Percentiles rank a stretch among this genome's conserved stretches.
Evolutionary conservation across 768 basidiomycete species (phyloP).

Genomic region (Amanita fuliginea): DNA sequence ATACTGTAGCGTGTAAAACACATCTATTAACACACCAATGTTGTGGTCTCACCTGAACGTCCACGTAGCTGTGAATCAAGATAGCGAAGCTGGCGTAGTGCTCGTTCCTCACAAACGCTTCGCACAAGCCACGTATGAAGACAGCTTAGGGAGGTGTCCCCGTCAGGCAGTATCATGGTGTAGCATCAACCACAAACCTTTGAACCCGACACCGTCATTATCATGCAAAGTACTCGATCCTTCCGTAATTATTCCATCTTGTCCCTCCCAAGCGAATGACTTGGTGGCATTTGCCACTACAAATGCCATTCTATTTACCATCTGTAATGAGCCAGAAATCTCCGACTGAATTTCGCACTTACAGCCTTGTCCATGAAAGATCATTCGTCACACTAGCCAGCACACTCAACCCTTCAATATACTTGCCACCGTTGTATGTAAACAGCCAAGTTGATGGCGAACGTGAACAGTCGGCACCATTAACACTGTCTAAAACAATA

Average conservation of each 20-base stretch:
- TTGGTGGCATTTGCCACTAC: conserved; percentile 22
- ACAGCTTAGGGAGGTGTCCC: conserved; percentile 14
- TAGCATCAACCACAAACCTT: conserved; percentile 21
- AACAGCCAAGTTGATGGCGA: conserved; percentile 36
- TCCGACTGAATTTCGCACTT: conserved; percentile 8
- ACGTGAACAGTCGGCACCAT: conserved; percentile 34
- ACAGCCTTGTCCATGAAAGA: conserved; percentile 29
- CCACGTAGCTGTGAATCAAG: conserved; percentile 36
- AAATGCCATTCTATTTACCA: background rate
- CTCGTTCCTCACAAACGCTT: conserved; percentile 30
- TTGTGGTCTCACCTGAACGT: conserved; percentile 31
- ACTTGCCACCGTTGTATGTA: conserved; percentile 46
- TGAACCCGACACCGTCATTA: conserved; percentile 41
- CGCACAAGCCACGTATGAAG: conserved; percentile 35
- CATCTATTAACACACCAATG: background rate
- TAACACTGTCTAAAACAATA: conserved; percentile 37
- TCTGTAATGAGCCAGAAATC: background rate
- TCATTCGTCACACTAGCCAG: conserved; percentile 31
- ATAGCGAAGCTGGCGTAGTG: conserved; percentile 24
- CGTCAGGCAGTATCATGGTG: background rate
- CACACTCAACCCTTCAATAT: conserved; percentile 38
- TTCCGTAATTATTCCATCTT: conserved; percentile 42
- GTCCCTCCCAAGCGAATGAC: conserved; percentile 32
- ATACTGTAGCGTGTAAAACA: conserved; percentile 19
- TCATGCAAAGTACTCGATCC: conserved; percentile 27